Conservation (phyloP, 129 eudicot species). For the Rutidosis leptorrhynchoides region DNA sequence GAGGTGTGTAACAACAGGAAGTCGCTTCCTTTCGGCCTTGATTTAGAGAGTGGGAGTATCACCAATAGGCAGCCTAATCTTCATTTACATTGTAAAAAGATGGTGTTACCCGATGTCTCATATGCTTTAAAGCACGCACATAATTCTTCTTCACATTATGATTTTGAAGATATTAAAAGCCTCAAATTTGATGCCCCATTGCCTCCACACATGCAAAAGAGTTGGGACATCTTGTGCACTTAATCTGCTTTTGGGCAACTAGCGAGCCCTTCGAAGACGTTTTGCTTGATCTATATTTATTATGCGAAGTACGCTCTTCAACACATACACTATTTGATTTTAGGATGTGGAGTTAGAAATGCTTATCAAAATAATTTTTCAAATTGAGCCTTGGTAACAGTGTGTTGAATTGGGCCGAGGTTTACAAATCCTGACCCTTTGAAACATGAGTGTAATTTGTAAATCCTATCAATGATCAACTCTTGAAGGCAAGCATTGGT, state of each 20-base stretch:
- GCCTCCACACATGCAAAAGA: constrained; percentile 88
- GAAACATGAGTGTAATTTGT: no score
- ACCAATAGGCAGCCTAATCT: constrained; percentile 67
- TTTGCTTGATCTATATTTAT: not conserved
- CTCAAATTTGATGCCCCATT: constrained; percentile 68
- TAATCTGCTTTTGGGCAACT: constrained; percentile 3
- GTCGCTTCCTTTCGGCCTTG: constrained; percentile 43
- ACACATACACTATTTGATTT: not conserved
- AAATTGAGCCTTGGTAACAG: no score
- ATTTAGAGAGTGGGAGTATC: constrained; percentile 66
- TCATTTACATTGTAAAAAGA: constrained; percentile 88
- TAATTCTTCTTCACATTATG: constrained; percentile 33
- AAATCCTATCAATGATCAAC: not conserved
- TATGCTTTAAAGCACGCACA: constrained; percentile 45
- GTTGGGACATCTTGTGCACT: constrained; percentile 76
- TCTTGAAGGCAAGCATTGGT: not conserved
- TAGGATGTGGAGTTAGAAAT: no score
- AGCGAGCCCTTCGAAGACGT: not conserved
- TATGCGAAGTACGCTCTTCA: not conserved
- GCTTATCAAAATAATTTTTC: no score
- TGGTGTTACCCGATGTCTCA: constrained; percentile 73
- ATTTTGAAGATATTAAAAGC: constrained; percentile 44
- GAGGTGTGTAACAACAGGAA: constrained; percentile 28
- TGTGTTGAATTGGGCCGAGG: no score
- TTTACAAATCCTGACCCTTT: no score